Base-by-base conservation (phyloP, 805 yeast genomes). In the Danielia oregonensis region DNA sequence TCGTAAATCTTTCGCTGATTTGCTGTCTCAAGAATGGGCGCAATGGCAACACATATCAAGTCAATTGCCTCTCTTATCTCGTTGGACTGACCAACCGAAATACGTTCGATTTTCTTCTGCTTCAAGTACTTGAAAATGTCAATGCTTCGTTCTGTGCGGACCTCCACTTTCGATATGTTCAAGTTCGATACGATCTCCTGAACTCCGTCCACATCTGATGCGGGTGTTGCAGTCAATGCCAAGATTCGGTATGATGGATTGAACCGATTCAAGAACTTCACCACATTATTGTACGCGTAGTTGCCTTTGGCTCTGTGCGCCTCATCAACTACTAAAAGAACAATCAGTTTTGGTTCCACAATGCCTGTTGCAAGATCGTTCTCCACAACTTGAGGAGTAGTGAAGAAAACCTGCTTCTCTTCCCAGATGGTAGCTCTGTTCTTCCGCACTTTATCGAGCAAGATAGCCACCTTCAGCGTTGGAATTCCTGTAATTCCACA, bases 151-250 rank as follows among this genome's bases (percentile, higher is more conserved):
- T 93, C 97, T 0, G 96, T 84, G 39, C 97, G 67, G 14, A 89
- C 77, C 54, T 91, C 97, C 27, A 88, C 79, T 35, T 71, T 71
- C 0, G 96, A 81, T 1, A 93, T 84, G 17, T 61, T 59, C 39
- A 93, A 61, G 48, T 86, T 86, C 36, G 76, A 72, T 1, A 93
- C 79, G 17, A 93, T 82, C 30, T 78, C 82, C 56, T 94, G 97
- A 0, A 94, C 94, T 2, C 91, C 86, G 38, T 85, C 95, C 1
- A 86, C 73, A 39, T 82, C 82, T 0, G 95, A 70, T 0, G 96
- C 93, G 0, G 99, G 99, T 0, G 99, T 93, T 1, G 99, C 99
- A 0, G 97, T 88, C 42, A 93, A 65, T 0, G 96, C 97, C 33
- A 93, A 57, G 0, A 89, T 66, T 29, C 98, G 66, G 46, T 79